A percentile compares a stretch with the other conserved stretches of the same genome.
These are phyloP conservation scores for Gaertneriomyces semiglobifer DNA, from an alignment of 192 early-diverging fungal genomes.

Conservation along the genomic window DNA sequence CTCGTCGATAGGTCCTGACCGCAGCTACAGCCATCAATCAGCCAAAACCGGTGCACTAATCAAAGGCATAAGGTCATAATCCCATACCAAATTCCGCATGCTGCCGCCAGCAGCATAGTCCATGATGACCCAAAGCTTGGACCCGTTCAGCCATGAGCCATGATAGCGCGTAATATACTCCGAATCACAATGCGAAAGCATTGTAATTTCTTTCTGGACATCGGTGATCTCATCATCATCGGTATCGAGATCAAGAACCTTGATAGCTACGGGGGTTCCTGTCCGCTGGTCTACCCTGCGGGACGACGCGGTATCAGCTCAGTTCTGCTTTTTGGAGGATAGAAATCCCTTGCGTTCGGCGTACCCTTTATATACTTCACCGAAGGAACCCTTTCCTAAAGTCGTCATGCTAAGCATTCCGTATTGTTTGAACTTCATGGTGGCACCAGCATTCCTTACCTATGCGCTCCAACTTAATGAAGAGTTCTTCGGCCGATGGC, in stretches of 20 bases:
- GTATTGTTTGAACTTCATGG: not conserved
- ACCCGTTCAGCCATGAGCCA: constrained; percentile 82
- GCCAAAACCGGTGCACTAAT: not conserved
- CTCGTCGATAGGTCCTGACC: constrained; percentile 83
- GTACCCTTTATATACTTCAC: constrained; percentile 51
- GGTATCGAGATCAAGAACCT: constrained; percentile 95
- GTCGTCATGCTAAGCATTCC: not conserved
- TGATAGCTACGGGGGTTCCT: constrained; percentile 86
- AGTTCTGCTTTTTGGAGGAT: not conserved
- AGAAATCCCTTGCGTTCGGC: not conserved
- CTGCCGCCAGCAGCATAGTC: constrained; percentile 96
- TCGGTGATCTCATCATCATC: constrained; percentile 94
- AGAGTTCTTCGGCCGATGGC: constrained; percentile 20
- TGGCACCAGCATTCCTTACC: constrained; percentile 12
- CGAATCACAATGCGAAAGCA: constrained; percentile 84
- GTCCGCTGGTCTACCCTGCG: constrained; percentile 69
- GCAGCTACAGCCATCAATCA: constrained; percentile 48
- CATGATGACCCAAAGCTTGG: constrained; percentile 98
- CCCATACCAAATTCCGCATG: constrained; percentile 67
- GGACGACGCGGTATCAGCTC: not conserved
- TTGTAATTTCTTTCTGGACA: constrained; percentile 89
- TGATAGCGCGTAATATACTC: constrained; percentile 92
- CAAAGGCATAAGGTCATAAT: not conserved
- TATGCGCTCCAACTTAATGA: constrained; percentile 39
- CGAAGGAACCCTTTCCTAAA: constrained; percentile 58